Evolutionary conservation across 495 filamentous ascomycete genomes (phyloP).

Genomic region (Diplogelasinospora grovesii): DNA sequence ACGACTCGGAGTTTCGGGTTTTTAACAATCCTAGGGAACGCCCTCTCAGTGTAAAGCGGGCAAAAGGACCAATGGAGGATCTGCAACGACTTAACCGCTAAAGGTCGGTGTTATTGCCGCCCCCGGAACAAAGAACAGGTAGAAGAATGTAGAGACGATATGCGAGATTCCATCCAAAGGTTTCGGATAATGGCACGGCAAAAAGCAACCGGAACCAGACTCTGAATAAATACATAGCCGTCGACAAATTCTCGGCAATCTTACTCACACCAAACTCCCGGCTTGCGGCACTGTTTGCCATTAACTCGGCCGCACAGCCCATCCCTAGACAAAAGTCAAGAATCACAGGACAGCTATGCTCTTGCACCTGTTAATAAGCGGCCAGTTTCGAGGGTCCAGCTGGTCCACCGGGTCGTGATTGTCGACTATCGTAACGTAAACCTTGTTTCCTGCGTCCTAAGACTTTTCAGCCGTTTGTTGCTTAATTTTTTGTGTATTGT

Average conservation of each 20-base stretch:
- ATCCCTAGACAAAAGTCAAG: constrained; percentile 29
- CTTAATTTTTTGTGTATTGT: no score
- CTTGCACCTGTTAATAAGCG: constrained; percentile 20
- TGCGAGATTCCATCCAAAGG: constrained; percentile 28
- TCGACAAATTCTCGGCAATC: constrained; percentile 23
- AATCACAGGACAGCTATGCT: constrained; percentile 32
- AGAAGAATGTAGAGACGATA: constrained; percentile 27
- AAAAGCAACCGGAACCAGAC: constrained; percentile 29
- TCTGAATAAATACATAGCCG: constrained; percentile 24
- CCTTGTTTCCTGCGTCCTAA: constrained; percentile 3
- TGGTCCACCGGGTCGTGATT: constrained; percentile 20
- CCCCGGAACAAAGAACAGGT: constrained; percentile 29
- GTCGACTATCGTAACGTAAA: not conserved
- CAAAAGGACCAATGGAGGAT: constrained; percentile 26
- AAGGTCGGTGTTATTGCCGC: constrained; percentile 22
- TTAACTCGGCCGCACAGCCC: constrained; percentile 26
- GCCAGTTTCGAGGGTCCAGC: constrained; percentile 27
- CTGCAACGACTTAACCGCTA: constrained; percentile 28
- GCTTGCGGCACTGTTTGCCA: constrained; percentile 24
- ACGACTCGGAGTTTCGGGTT: constrained; percentile 8
- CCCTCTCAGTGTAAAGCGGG: constrained; percentile 23
- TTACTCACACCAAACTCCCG: constrained; percentile 22
- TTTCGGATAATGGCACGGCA: constrained; percentile 30
- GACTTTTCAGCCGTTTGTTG: no score
- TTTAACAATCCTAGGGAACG: constrained; percentile 22